Conservation (phyloP, 306 rosid species). For the Cicer pinnatifidum region DNA sequence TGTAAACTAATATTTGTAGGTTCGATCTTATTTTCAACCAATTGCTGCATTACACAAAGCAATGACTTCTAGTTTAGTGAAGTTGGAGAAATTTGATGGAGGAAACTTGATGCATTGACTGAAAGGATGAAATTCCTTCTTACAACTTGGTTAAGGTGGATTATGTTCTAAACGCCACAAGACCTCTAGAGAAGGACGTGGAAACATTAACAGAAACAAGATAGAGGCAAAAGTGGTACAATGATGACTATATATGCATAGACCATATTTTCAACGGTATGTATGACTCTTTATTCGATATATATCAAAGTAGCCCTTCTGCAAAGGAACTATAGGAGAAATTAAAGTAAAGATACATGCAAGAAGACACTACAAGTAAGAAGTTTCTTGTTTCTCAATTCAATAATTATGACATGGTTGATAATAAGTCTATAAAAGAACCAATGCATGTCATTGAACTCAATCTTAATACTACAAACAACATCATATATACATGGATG, state of each 20-base stretch:
- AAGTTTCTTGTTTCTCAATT: too few relatives aligned
- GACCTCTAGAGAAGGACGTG: not conserved
- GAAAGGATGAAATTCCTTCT: not conserved
- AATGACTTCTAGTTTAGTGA: not conserved
- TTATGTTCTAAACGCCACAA: too few relatives aligned
- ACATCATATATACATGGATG: too few relatives aligned
- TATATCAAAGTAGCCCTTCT: not conserved
- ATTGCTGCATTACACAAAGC: not conserved
- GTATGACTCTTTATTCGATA: not conserved
- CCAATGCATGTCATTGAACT: too few relatives aligned
- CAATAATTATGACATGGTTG: too few relatives aligned
- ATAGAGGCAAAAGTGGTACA: not conserved
- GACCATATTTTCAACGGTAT: not conserved
- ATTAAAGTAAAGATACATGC: not conserved
- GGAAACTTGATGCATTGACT: not conserved
- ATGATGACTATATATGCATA: not conserved
- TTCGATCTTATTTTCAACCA: not conserved
- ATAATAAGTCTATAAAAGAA: too few relatives aligned
- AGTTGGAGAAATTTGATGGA: not conserved
- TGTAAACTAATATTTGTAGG: too few relatives aligned
- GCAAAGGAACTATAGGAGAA: not conserved
- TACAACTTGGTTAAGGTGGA: not conserved
- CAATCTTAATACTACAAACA: too few relatives aligned
- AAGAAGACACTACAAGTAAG: too few relatives aligned
- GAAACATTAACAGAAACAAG: not conserved